A percentile compares a stretch with the other conserved stretches of the same genome.
Evolutionary conservation across 345 rosid genomes (phyloP).

Genomic region (Syzygium jambos): DNA sequence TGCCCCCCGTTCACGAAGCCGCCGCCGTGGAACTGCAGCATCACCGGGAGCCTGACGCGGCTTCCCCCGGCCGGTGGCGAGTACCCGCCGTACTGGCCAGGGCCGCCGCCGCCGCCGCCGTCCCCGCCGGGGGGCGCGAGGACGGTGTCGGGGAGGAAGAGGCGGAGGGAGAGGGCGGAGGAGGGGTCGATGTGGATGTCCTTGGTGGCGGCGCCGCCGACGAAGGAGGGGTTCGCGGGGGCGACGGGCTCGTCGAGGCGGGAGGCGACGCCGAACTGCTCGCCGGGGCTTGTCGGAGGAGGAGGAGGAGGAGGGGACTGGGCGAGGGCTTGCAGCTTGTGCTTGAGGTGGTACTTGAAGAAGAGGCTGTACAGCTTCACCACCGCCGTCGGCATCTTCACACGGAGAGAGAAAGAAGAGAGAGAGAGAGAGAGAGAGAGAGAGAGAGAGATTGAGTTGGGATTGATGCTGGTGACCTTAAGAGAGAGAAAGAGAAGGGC

Average conservation of each 20-base stretch:
- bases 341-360: conserved; percentile 81
- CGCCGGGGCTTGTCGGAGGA: conserved; percentile 11
- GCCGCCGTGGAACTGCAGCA: conserved; percentile 95
- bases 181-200: conserved; percentile 89
- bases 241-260: conserved; percentile 72
- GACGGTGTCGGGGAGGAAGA: conserved; percentile 82
- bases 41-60: conserved; percentile 56
- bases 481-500: neutral
- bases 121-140: conserved; percentile 25
- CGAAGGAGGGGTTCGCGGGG: conserved; percentile 67
- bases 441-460: neutral
- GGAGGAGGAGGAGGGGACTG: conserved; percentile 12
- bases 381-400: conserved; percentile 15
- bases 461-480: neutral
- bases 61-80: conserved; percentile 27
- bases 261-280: conserved; percentile 57
- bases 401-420: neutral
- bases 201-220: conserved; percentile 90
- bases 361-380: conserved; percentile 76
- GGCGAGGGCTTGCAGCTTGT: conserved; percentile 60
- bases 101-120: neutral
- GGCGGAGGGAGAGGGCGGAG: conserved; percentile 67
- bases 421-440: too few species aligned
- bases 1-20: conserved; percentile 80
- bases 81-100: conserved; percentile 43